Conservation (phyloP, 441 rosid genomes). For the Euphorbia celastroides region DNA sequence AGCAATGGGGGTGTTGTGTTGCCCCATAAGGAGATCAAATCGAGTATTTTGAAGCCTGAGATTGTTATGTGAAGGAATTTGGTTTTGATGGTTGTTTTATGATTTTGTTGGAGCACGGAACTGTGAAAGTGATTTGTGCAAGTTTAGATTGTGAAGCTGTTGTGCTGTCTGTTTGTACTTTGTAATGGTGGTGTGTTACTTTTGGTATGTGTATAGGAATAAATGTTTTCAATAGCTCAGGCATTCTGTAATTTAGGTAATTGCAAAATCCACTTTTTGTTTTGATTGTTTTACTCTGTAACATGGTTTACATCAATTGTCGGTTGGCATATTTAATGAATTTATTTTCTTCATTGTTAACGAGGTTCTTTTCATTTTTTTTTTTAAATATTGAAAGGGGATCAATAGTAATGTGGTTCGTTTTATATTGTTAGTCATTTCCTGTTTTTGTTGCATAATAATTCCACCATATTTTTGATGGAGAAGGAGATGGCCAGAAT, state of each 20-base stretch:
- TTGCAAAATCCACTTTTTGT: conserved; percentile 6
- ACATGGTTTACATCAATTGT: conserved; percentile 9
- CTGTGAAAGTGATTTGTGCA: conserved; percentile 18
- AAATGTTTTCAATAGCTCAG: conserved; percentile 15
- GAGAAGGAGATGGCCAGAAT: too few relatives aligned
- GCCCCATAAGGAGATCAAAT: conserved; percentile 91
- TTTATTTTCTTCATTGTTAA: background rate
- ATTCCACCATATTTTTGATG: too few relatives aligned
- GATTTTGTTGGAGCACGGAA: conserved; percentile 10
- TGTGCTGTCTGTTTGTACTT: background rate
- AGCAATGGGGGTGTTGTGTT: conserved; percentile 91
- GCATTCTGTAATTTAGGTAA: conserved; percentile 16
- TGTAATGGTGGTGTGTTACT: conserved; percentile 17
- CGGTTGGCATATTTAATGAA: conserved; percentile 10
- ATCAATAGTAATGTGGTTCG: too few relatives aligned
- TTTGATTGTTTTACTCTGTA: background rate
- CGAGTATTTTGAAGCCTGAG: conserved; percentile 94
- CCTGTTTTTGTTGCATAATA: too few relatives aligned
- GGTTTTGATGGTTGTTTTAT: conserved; percentile 11
- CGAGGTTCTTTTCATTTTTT: too few relatives aligned
- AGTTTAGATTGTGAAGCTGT: conserved; percentile 16
- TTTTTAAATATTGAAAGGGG: too few relatives aligned
- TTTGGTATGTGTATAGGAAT: conserved; percentile 24
- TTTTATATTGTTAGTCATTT: too few relatives aligned
- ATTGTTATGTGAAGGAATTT: conserved; percentile 65